Percentiles rank a stretch among this genome's conserved stretches.
Conservation (phyloP, 805 yeast species). For the Sungouiozyma ichnusensis region DNA sequence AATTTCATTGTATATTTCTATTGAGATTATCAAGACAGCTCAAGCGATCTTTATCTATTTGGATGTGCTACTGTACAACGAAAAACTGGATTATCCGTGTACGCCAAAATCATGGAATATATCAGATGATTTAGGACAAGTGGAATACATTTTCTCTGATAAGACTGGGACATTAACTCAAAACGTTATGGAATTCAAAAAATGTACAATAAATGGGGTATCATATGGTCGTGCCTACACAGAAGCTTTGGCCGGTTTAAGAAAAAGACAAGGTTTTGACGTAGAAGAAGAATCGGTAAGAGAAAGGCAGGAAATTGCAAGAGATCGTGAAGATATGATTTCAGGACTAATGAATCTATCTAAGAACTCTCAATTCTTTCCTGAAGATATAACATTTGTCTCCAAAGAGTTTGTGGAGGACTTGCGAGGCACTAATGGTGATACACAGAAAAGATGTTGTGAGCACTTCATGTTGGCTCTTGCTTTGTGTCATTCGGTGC, state of each 20-base stretch:
- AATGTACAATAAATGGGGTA: conserved; percentile 64
- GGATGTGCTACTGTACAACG: conserved; percentile 63
- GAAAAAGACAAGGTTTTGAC: conserved; percentile 69
- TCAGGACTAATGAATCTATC: conserved; percentile 32
- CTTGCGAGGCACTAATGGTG: conserved; percentile 37
- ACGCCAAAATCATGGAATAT: conserved; percentile 80
- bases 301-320: conserved; percentile 43
- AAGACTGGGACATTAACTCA: conserved; percentile 80
- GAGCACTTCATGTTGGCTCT: conserved; percentile 70
- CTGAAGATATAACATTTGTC: conserved; percentile 59
- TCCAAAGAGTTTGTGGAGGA: conserved; percentile 57
- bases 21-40: conserved; percentile 73
- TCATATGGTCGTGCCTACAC: conserved; percentile 75
- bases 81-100: conserved; percentile 65
- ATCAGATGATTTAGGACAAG: conserved; percentile 79
- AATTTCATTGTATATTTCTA: conserved; percentile 69
- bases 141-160: conserved; percentile 76
- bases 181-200: conserved; percentile 78
- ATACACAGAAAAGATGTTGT: conserved; percentile 43
- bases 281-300: conserved; percentile 48
- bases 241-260: conserved; percentile 70
- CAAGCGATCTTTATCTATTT: conserved; percentile 76
- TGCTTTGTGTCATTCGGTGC: conserved; percentile 70
- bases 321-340: conserved; percentile 52
- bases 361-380: conserved; percentile 34